A percentile compares a stretch with the other conserved stretches of the same genome.
These are phyloP conservation scores for Alternaria sp. DNA, from an alignment of 2,329 filamentous ascomycete species.

Conservation along the genomic window DNA sequence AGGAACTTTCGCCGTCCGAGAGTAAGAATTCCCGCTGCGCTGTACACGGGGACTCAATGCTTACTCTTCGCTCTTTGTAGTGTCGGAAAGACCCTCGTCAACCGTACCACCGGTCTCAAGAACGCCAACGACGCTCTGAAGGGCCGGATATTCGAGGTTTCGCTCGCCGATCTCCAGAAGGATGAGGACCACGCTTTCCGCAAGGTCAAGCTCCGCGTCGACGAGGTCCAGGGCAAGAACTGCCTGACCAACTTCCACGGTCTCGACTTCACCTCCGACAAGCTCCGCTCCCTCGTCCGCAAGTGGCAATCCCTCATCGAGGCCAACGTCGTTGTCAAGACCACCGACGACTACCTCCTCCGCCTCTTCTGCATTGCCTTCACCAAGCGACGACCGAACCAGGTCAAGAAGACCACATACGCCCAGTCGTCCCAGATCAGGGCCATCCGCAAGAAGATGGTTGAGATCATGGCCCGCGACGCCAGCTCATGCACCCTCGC, in stretches of 20 bases:
- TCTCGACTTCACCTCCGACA: slow-evolving; percentile 99
- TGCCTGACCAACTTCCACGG: slow-evolving; percentile 99
- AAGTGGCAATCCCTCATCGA: slow-evolving; percentile 99
- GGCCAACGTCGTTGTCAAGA: slow-evolving; percentile 99
- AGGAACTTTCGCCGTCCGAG: slow-evolving; percentile 93
- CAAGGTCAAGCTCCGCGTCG: slow-evolving; percentile 98
- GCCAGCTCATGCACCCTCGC: slow-evolving; percentile 92
- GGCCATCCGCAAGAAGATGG: slow-evolving; percentile 99
- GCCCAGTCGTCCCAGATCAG: slow-evolving; percentile 96
- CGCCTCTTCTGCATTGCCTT: slow-evolving; percentile 99
- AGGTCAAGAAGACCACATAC: slow-evolving; percentile 99
- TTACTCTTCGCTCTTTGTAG: slow-evolving; percentile 61
- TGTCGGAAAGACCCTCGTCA: slow-evolving; percentile 99
- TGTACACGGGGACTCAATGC: slow-evolving; percentile 33
- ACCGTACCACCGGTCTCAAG: slow-evolving; percentile 99
- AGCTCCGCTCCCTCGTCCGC: slow-evolving; percentile 97
- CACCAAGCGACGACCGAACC: slow-evolving; percentile 98
- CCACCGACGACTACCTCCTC: slow-evolving; percentile 99
- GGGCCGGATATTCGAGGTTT: slow-evolving; percentile 98
- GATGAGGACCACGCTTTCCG: slow-evolving; percentile 99
- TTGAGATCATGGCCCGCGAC: slow-evolving; percentile 97
- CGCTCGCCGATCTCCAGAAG: slow-evolving; percentile 98
- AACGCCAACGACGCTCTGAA: slow-evolving; percentile 99
- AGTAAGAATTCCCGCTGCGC: slow-evolving; percentile 71
- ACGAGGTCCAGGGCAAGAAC: slow-evolving; percentile 99